Conservation (phyloP, 768 basidiomycete genomes). For the Tephrocybe rancida region DNA sequence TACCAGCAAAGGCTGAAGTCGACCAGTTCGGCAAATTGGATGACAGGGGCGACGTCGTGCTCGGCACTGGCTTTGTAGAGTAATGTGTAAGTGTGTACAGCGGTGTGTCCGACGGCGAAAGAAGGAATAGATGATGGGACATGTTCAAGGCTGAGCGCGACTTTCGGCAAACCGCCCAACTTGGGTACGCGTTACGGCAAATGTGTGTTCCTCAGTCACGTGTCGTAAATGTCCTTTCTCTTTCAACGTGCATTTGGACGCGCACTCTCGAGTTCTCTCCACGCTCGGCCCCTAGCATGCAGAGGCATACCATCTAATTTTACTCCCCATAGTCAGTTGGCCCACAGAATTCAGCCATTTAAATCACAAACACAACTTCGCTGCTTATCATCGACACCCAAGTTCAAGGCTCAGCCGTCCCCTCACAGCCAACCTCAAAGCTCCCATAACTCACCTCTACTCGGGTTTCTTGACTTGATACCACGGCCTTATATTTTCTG, state of each 20-base stretch:
- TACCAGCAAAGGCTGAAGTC: constrained; percentile 89
- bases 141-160: constrained; percentile 35
- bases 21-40: constrained; percentile 90
- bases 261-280: background rate
- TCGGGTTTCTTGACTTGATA: constrained; percentile 51
- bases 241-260: constrained; percentile 9
- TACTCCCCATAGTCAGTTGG: background rate
- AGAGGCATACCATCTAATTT: constrained; percentile 1
- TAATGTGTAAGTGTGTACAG: constrained; percentile 83
- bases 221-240: constrained; percentile 13
- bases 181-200: constrained; percentile 8
- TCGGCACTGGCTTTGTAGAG: constrained; percentile 71
- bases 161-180: background rate
- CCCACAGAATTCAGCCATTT: background rate
- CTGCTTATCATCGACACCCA: constrained; percentile 15
- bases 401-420: constrained; percentile 15
- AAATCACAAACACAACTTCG: constrained; percentile 3
- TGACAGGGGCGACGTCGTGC: constrained; percentile 66
- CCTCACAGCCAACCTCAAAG: constrained; percentile 13
- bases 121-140: constrained; percentile 86
- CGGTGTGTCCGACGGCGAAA: constrained; percentile 87
- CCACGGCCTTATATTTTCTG: constrained; percentile 58
- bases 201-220: constrained; percentile 10
- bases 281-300: constrained; percentile 7
- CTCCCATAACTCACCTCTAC: constrained; percentile 16